phyloP scores from a whole-genome alignment of 345 rosid genomes.

The Boechera retrofracta region DNA sequence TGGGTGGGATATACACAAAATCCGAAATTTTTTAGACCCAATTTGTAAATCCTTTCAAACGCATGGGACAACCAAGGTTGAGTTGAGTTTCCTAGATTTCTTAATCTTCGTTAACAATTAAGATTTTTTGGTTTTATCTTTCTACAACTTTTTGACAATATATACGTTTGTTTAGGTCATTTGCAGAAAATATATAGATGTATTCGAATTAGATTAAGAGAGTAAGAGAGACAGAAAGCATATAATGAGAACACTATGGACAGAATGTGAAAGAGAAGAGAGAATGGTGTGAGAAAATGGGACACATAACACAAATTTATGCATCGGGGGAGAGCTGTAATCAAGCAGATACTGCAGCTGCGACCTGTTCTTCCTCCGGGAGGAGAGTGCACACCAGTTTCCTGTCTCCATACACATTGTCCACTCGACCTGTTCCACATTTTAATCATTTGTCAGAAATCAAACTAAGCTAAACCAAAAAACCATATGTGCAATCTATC shows the following conservation, averaged over 20 bases:
- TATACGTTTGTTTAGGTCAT: conserved; percentile 2
- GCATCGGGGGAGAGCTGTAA: conserved; percentile 25
- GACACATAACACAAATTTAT: conserved; percentile 15
- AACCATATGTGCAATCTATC: neutral
- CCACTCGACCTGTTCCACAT: conserved; percentile 74
- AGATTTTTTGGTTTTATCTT: neutral
- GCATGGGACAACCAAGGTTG: too few species aligned
- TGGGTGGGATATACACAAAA: too few species aligned
- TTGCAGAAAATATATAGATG: neutral
- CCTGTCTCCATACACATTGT: conserved; percentile 98
- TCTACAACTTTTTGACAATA: conserved; percentile 11
- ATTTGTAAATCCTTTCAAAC: too few species aligned
- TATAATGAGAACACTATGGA: conserved; percentile 30
- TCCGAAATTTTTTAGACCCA: too few species aligned
- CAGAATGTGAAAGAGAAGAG: conserved; percentile 41
- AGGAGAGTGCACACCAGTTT: conserved; percentile 91
- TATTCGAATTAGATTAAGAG: conserved; percentile 10
- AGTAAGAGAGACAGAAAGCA: conserved; percentile 33
- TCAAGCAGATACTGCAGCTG: conserved; percentile 69
- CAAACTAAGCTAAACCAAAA: neutral
- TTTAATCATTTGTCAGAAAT: conserved; percentile 24
- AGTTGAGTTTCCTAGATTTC: neutral
- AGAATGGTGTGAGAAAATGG: conserved; percentile 1
- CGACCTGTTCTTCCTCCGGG: conserved; percentile 83
- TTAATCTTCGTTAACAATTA: neutral